A percentile compares a stretch with the other conserved stretches of the same genome.
Evolutionary conservation across 2,329 filamentous ascomycete species (phyloP).

Genomic region (Apiospora marii): DNA sequence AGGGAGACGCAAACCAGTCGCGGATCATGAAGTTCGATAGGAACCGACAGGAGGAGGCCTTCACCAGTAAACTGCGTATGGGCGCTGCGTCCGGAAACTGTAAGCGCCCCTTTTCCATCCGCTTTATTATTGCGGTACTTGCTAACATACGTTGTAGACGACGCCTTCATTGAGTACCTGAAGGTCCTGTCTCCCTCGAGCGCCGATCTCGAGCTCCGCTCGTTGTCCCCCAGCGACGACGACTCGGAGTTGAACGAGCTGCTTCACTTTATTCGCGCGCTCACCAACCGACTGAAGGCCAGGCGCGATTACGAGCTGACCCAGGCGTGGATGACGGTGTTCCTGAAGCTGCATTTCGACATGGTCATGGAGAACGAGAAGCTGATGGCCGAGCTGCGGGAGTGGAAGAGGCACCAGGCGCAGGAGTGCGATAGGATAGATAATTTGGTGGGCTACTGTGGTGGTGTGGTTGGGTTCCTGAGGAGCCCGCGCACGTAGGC

Average conservation of each 20-base stretch:
- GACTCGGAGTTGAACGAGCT: slow-evolving; percentile 71
- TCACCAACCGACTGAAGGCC: slow-evolving; percentile 73
- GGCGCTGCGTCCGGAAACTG: slow-evolving; percentile 66
- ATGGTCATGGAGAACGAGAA: slow-evolving; percentile 57
- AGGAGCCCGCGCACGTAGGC: slow-evolving; percentile 65
- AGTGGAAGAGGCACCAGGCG: slow-evolving; percentile 78
- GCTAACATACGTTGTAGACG: slow-evolving; percentile 52
- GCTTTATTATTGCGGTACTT: neutral
- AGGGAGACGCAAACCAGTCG: slow-evolving; percentile 51
- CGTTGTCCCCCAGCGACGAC: slow-evolving; percentile 63
- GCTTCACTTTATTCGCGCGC: slow-evolving; percentile 78
- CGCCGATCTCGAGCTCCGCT: slow-evolving; percentile 90
- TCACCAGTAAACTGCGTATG: slow-evolving; percentile 63
- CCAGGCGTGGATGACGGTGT: slow-evolving; percentile 97
- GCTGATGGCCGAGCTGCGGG: slow-evolving; percentile 66
- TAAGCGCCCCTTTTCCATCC: slow-evolving; percentile 48
- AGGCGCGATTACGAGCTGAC: slow-evolving; percentile 90
- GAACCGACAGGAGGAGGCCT: slow-evolving; percentile 62
- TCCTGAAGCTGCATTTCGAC: slow-evolving; percentile 79
- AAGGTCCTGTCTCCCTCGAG: slow-evolving; percentile 83
- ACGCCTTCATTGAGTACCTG: slow-evolving; percentile 77
- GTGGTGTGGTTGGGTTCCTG: slow-evolving; percentile 84
- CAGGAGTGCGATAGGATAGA: slow-evolving; percentile 75
- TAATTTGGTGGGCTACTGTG: slow-evolving; percentile 84
- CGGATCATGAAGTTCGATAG: slow-evolving; percentile 74